Percentiles rank a stretch among this genome's conserved stretches.
Evolutionary conservation across 306 rosid genomes (phyloP).

Genomic region (Vigna nakashimae): DNA sequence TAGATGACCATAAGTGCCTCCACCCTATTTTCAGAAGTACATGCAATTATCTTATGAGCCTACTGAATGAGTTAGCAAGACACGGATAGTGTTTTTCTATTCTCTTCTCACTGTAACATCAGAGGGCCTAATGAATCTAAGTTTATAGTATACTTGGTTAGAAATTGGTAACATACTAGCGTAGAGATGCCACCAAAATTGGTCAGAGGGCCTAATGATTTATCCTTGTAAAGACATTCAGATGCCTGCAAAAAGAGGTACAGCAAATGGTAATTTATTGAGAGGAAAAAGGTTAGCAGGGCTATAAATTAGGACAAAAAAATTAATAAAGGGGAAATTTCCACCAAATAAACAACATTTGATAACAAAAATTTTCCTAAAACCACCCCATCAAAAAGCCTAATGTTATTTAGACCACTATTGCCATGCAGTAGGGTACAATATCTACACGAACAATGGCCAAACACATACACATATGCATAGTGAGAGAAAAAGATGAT

Average conservation of each 20-base stretch:
- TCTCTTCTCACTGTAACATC: not conserved
- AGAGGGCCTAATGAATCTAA: constrained; percentile 14
- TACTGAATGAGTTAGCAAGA: constrained; percentile 10
- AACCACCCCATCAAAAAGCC: constrained; percentile 4
- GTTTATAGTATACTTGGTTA: constrained; percentile 15
- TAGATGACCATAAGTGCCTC: constrained; percentile 3
- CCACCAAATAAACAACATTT: not conserved
- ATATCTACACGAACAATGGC: not conserved
- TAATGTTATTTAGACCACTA: not conserved
- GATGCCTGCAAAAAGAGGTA: constrained; percentile 49
- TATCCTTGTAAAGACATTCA: constrained; percentile 40
- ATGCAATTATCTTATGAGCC: constrained; percentile 6
- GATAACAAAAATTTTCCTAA: constrained; percentile 27
- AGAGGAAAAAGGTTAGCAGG: not conserved
- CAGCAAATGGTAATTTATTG: not conserved
- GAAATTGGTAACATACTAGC: constrained; percentile 5
- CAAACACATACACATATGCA: not conserved
- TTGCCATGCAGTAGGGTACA: constrained; percentile 4
- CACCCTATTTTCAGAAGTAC: constrained; percentile 19
- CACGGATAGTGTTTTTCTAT: not conserved
- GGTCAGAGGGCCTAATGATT: too few relatives aligned
- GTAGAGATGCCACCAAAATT: constrained; percentile 30
- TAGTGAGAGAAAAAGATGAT: not conserved
- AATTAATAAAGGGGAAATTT: not conserved
- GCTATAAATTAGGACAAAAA: not conserved